phyloP scores from a whole-genome alignment of 1,139 yeast genomes.

The Lodderomyces orthopsilosis region DNA sequence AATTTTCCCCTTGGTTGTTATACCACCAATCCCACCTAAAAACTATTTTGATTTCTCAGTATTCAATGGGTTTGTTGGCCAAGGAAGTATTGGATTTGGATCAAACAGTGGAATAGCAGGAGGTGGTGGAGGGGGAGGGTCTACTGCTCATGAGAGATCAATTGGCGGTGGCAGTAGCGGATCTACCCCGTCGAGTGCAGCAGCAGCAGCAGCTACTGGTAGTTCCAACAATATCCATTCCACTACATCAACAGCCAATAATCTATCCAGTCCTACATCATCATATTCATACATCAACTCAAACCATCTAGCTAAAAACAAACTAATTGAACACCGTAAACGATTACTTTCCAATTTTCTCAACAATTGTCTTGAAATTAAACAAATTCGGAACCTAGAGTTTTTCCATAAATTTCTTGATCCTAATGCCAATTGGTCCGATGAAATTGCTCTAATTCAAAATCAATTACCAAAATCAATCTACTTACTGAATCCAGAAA shows the following conservation, averaged over 20 bases:
- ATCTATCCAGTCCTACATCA: slow-evolving; percentile 6
- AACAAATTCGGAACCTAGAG: slow-evolving; percentile 54
- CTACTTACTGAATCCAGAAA: slow-evolving; percentile 55
- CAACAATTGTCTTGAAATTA: slow-evolving; percentile 66
- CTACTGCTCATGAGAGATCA: neutral
- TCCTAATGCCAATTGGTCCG: slow-evolving; percentile 79
- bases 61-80: slow-evolving; percentile 34
- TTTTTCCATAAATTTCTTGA: slow-evolving; percentile 78
- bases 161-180: neutral
- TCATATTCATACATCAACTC: slow-evolving; percentile 44
- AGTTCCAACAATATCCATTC: slow-evolving; percentile 3
- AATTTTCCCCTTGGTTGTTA: slow-evolving; percentile 75
- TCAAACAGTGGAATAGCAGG: neutral
- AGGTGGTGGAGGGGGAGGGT: slow-evolving; percentile 5
- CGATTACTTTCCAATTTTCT: slow-evolving; percentile 75
- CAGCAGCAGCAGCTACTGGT: slow-evolving; percentile 1
- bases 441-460: slow-evolving; percentile 41
- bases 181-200: neutral
- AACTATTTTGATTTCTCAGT: slow-evolving; percentile 49
- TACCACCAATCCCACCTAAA: slow-evolving; percentile 96
- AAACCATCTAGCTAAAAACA: slow-evolving; percentile 39
- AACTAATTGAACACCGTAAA: slow-evolving; percentile 61
- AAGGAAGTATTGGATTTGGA: slow-evolving; percentile 6
- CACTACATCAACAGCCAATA: slow-evolving; percentile 3
- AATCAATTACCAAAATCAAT: slow-evolving; percentile 44